A percentile compares a stretch with the other conserved stretches of the same genome.
phyloP scores from a whole-genome alignment of 352 stramenopile genomes.

The Phytopythium delawarense region DNA sequence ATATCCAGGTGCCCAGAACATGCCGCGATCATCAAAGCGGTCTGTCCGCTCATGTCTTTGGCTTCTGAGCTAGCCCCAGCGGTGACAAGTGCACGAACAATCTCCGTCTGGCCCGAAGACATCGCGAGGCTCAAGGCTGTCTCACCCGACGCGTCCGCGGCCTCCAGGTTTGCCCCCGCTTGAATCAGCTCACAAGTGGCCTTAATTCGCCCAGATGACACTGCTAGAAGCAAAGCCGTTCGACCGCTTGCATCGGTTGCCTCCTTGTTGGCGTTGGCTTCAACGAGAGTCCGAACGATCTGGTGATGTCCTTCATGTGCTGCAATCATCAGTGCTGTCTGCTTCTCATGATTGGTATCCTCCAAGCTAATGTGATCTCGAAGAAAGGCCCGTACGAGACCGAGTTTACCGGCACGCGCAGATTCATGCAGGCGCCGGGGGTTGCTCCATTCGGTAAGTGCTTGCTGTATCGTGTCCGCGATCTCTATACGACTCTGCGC shows the following conservation, averaged over 20 bases:
- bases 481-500: background rate
- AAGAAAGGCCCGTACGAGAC: background rate
- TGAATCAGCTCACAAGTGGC: background rate
- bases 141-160: background rate
- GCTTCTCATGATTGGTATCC: background rate
- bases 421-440: background rate
- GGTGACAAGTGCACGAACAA: background rate
- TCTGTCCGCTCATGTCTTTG: background rate
- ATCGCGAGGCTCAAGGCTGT: background rate
- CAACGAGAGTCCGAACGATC: background rate
- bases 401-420: background rate
- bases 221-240: background rate
- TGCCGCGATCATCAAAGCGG: background rate
- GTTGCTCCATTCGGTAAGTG: background rate
- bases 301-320: background rate
- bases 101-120: background rate
- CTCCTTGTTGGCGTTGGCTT: background rate
- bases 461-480: background rate
- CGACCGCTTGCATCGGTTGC: background rate
- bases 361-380: background rate
- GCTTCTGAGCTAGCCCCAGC: background rate
- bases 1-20: background rate
- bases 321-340: background rate
- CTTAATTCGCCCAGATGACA: background rate
- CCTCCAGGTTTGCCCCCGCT: background rate